Percentiles rank a stretch among this genome's conserved stretches.
Evolutionary conservation across 2,329 filamentous ascomycete genomes (phyloP).

Genomic region (Arthrobotrys megalospora): DNA sequence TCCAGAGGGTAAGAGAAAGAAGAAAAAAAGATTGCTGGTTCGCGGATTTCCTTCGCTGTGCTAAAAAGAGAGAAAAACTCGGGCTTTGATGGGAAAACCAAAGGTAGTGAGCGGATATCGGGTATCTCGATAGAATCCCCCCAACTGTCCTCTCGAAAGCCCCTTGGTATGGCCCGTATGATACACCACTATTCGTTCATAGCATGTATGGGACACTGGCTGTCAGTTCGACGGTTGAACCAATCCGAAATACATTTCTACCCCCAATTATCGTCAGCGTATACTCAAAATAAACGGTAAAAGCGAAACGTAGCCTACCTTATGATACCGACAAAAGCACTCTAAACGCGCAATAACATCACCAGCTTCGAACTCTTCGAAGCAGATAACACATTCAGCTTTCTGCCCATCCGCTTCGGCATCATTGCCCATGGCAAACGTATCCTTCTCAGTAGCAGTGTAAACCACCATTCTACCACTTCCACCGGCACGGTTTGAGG

Average conservation of each 20-base stretch:
- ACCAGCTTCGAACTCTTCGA: conserved; percentile 72
- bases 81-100: background rate
- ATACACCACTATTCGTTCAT: conserved; percentile 38
- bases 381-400: conserved; percentile 72
- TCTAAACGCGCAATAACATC: conserved; percentile 71
- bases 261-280: background rate
- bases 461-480: conserved; percentile 70
- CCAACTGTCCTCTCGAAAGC: background rate
- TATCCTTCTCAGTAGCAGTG: conserved; percentile 71
- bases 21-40: conserved; percentile 8
- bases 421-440: conserved; percentile 68
- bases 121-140: background rate
- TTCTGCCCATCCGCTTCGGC: conserved; percentile 66
- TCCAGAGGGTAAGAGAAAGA: conserved; percentile 3
- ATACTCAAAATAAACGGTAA: background rate
- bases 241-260: conserved; percentile 55
- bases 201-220: conserved; percentile 48
- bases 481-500: conserved; percentile 60
- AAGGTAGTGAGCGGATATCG: background rate
- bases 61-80: conserved; percentile 15
- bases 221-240: conserved; percentile 40
- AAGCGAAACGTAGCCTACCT: conserved; percentile 65
- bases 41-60: background rate
- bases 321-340: conserved; percentile 73
- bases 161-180: background rate